Evolutionary conservation across 495 filamentous ascomycete genomes (phyloP), one percentile per base, ranked within the genome.

Genomic region (Neurospora tetrasperma): DNA sequence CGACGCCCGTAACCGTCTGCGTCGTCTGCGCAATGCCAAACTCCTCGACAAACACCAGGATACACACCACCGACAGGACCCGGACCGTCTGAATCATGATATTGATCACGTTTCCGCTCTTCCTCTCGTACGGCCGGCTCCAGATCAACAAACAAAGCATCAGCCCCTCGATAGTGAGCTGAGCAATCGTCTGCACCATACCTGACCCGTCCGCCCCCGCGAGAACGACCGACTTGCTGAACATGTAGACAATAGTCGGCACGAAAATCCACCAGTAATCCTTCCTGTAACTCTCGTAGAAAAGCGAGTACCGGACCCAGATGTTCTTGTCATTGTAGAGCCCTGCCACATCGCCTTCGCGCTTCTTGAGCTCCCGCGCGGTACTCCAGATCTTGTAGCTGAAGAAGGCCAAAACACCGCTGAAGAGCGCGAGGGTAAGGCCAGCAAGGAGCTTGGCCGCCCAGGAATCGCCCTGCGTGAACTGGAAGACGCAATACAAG

Each of bases 231-330:
- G 94, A 94, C 82, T 94, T 96, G 76, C 89, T 91, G 77, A 98
- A 95, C 86, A 95, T 93, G 85, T 98, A 99, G 71, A 96, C 69
- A 81, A 99, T 97, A 66, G 87, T 85, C 8, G 96, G 96, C 14
- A 99, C 87, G 80, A 99, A 99, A 10, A 98, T 79, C 94, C 94
- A 98, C 95, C 95, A 99, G 83, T 93, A 96, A 75, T 91, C 89
- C 78, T 90, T 91, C 81, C 94, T 93, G 83, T 96, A 98, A 75
- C 90, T 91, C 76, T 99, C 96, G 82, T 99, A 99, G 85, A 99
- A 99, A 42, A 98, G 84, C 77, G 92, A 96, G 85, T 99, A 99
- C 82, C 94, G 96, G 76, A 92, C 86, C 95, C 96, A 97, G 69
- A 91, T 92, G 71, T 91, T 89, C 84, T 94, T 96, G 79, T 98